Percentiles rank a stretch among this genome's conserved stretches.
phyloP scores from a whole-genome alignment of 2,329 filamentous ascomycete species.

The Fusarium sp. region DNA sequence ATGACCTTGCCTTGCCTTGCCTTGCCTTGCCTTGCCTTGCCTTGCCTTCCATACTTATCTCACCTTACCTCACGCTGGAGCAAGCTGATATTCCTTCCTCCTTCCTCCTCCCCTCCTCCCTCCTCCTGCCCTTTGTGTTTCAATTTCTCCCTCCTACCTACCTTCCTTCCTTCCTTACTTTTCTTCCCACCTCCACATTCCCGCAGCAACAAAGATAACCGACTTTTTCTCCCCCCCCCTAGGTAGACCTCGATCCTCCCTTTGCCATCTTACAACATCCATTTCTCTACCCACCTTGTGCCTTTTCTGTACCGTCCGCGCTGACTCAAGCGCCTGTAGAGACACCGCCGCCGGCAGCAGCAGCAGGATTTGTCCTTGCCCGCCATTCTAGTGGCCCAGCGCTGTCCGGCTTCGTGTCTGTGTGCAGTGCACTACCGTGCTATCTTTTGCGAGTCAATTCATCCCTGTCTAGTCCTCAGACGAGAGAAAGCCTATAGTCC shows the following conservation, averaged over 20 bases:
- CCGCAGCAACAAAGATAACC: conserved; percentile 29
- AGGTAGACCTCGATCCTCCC: conserved; percentile 19
- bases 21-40: conserved; percentile 10
- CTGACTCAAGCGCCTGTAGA: conserved; percentile 37
- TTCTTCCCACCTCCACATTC: conserved; percentile 32
- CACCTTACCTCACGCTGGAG: background rate
- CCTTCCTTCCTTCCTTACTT: conserved; percentile 31
- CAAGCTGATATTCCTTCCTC: conserved; percentile 19
- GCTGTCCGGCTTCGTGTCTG: conserved; percentile 38
- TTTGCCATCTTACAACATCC: conserved; percentile 8
- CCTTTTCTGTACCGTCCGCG: conserved; percentile 16
- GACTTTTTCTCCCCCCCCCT: conserved; percentile 3
- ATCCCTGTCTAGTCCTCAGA: conserved; percentile 8
- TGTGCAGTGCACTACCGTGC: conserved; percentile 22
- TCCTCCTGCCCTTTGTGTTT: conserved; percentile 31
- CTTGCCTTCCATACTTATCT: conserved; percentile 4
- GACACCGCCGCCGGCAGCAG: conserved; percentile 36
- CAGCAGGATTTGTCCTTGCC: conserved; percentile 40
- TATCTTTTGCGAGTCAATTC: conserved; percentile 25
- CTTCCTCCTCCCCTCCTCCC: conserved; percentile 25
- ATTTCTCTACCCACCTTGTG: conserved; percentile 12
- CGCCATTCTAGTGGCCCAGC: conserved; percentile 40
- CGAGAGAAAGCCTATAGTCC: background rate
- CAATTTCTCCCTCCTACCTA: conserved; percentile 29
- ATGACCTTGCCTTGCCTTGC: conserved; percentile 9